Base-by-base conservation (phyloP, 2,329 filamentous ascomycete species). In the Tolypocladium sp. region DNA sequence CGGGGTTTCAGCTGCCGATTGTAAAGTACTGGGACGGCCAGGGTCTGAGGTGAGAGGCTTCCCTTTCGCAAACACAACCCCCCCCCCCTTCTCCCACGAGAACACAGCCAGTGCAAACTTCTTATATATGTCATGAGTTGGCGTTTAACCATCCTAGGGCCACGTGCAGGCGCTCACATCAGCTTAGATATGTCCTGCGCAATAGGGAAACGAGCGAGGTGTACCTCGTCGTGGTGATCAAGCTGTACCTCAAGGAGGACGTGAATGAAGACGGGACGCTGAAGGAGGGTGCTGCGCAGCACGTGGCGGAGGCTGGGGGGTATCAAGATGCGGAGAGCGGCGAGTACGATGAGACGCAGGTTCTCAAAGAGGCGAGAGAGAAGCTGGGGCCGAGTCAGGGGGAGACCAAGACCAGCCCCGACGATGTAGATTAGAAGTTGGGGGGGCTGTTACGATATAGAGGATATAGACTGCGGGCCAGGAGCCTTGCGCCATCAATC, bases 121-220 rank as follows among this genome's bases (percentile, higher is more conserved):
- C 33, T 40, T 27, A 6, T 57, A n/a, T 58, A 6, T 15, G 15
- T 54, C 0, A 44, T 55, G 59, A 40, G 42, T 55, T 41, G 49
- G 37, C 40, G 27, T 64, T 68, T 64, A 66, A 66, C 57, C 59
- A 61, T 42, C 59, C 51, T 59, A 70, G 71, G 66, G 65, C 69
- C 55, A 62, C 61, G 55, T 67, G 67, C 67, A 82, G 84, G 70
- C 90, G 89, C 79, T 88, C 90, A 78, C 90, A 95, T 76, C 82
- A 86, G 65, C 83, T 95, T 76, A 92, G 92, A 82, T 97, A 97
- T 75, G 91, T 95, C 60, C 82, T 97, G 69, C 93, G 92, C 70
- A 90, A 97, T 73, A 85, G 84, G 61, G 74, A 79, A 27, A 93
- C 90, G 0, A 83, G 83, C 55, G 82, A 90, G 40, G 82, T 90